Percentiles rank a stretch among this genome's conserved stretches.
Conservation (phyloP, 495 filamentous ascomycete genomes). For the Aspergillus saccharolyticus region DNA sequence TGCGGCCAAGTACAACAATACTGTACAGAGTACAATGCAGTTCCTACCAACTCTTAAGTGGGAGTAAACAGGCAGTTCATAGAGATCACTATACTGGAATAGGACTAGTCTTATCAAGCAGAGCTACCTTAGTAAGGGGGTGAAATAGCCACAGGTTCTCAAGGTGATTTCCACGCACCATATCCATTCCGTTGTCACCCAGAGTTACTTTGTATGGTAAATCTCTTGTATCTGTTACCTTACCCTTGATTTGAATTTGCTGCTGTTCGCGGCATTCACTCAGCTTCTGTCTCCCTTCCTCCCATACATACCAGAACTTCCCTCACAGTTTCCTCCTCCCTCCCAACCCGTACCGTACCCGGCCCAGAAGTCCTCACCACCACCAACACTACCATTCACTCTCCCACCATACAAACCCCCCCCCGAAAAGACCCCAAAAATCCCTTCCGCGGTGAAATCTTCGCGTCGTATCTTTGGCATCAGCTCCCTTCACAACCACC, state of each 20-base stretch:
- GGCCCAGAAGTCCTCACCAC: constrained; percentile 18
- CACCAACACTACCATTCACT: constrained; percentile 11
- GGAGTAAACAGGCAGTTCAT: too few species aligned
- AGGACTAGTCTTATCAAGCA: neutral
- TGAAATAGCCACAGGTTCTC: neutral
- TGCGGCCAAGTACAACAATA: too few species aligned
- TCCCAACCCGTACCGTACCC: constrained; percentile 8
- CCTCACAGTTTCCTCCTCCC: neutral
- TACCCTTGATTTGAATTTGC: neutral
- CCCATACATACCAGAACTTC: constrained; percentile 5
- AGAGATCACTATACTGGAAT: neutral
- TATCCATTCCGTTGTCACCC: neutral
- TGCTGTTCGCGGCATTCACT: constrained; percentile 18
- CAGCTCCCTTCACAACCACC: constrained; percentile 41
- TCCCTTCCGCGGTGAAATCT: constrained; percentile 36
- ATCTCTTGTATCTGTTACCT: neutral
- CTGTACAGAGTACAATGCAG: too few species aligned
- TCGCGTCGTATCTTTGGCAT: constrained; percentile 34
- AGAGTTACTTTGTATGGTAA: neutral
- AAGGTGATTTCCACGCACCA: neutral
- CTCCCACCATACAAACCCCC: neutral
- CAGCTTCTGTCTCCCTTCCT: neutral
- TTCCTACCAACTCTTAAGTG: too few species aligned
- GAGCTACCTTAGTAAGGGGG: neutral
- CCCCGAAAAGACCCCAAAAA: constrained; percentile 18